These are phyloP conservation scores for Turnera subulata DNA, from an alignment of 345 rosid genomes.

Conservation along the genomic window DNA sequence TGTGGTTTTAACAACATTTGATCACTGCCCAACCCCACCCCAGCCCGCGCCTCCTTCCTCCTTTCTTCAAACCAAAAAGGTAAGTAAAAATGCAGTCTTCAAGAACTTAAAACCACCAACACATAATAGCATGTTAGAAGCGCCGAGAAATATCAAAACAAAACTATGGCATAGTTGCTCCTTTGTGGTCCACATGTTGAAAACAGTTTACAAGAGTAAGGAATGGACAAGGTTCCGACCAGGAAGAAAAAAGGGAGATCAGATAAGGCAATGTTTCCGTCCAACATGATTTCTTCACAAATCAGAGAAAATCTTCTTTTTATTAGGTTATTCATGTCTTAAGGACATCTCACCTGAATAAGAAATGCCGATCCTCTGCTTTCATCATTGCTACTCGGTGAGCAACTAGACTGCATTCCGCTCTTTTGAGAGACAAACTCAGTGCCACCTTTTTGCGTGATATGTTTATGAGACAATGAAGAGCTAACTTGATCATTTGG, in stretches of 20 bases:
- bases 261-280: neutral
- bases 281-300: neutral
- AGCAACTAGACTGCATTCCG: slow-evolving; percentile 22
- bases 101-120: too few relatives aligned
- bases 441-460: slow-evolving; percentile 13
- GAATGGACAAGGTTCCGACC: neutral
- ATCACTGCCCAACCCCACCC: too few relatives aligned
- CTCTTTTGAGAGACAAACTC: slow-evolving; percentile 19
- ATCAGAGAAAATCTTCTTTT: neutral
- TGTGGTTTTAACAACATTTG: too few relatives aligned
- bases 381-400: slow-evolving; percentile 43
- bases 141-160: too few relatives aligned
- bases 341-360: slow-evolving; percentile 45
- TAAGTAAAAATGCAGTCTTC: too few relatives aligned
- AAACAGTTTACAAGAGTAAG: too few relatives aligned
- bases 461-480: slow-evolving; percentile 22
- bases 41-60: too few relatives aligned
- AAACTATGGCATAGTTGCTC: too few relatives aligned
- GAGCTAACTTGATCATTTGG: slow-evolving; percentile 33
- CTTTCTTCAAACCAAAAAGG: too few relatives aligned
- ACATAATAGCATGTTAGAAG: too few relatives aligned
- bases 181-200: too few relatives aligned
- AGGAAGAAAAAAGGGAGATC: neutral
- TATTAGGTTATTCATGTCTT: neutral
- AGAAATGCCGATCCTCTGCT: slow-evolving; percentile 71